Base-by-base conservation (phyloP, 768 basidiomycete species). In the Hericium coralloides region DNA sequence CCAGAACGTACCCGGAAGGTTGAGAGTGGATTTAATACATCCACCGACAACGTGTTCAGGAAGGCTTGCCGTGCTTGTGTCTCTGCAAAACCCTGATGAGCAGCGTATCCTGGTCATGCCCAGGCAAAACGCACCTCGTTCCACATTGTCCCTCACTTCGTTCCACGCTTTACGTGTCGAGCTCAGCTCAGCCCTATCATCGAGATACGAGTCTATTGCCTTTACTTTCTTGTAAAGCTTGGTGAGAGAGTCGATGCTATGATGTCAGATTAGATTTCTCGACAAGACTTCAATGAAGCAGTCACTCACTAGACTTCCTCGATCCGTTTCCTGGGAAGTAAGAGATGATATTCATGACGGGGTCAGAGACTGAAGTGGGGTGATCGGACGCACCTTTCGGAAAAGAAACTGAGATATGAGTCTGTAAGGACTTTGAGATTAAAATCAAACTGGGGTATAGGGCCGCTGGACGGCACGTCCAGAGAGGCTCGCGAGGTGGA, bases 91-190 rank as follows among this genome's bases (percentile, higher is more conserved):
- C 53, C 22, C 12, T 55, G 53, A 23, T 57, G n/a, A 25, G 39
- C 5, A 51, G 17, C 23, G 14, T 43, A 17, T 38, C 8, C 17
- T 51, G 25, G 38, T 50, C 15, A 22, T 20, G 23, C 49, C 49
- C 10, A 23, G 26, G 25, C 20, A 37, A 36, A 12, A 22, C 75
- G 51, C 58, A 85, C 89, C 89, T 76, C 92, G 74, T 66, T 92
- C 91, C 23, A 92, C 72, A 64, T 87, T 92, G 66, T 95, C 93
- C 41, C 89, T 76, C 12, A 93, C 79, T 70, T 97, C 93, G 18
- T 72, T 72, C 93, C 93, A 97, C 20, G 83, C 91, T 56, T 76
- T 77, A 56, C 92, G 78, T 20, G 84, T 75, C 10, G 84, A 82
- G 60, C 71, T 83, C 54, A 80, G 67, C 56, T 89, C 83, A 39